Percentiles rank a stretch among this genome's conserved stretches.
These are phyloP conservation scores for Buxus sempervirens DNA, from an alignment of 164 flowering plant genomes.

Conservation along the genomic window DNA sequence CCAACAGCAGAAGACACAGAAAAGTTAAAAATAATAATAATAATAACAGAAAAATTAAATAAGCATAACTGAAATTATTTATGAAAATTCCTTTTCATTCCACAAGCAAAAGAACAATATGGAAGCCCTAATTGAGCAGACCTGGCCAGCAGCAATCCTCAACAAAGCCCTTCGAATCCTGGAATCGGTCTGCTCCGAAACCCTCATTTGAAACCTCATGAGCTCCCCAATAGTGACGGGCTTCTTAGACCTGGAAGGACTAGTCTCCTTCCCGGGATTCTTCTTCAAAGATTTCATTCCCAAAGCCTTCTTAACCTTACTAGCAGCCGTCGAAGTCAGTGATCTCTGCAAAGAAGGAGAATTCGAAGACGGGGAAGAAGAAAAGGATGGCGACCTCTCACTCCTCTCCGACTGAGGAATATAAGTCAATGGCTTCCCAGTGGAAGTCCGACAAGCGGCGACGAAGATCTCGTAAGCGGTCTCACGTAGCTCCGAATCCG, in stretches of 20 bases:
- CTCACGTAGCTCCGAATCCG: slow-evolving; percentile 64
- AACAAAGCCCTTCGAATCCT: slow-evolving; percentile 66
- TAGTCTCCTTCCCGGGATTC: slow-evolving; percentile 25
- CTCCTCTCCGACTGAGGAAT: slow-evolving; percentile 29
- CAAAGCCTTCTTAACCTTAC: slow-evolving; percentile 73
- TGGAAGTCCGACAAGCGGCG: slow-evolving; percentile 64
- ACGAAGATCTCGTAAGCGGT: slow-evolving; percentile 86
- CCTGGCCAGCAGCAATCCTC: slow-evolving; percentile 87
- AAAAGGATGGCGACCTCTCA: slow-evolving; percentile 16
- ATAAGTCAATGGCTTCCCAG: slow-evolving; percentile 62
- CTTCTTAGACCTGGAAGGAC: slow-evolving; percentile 32
- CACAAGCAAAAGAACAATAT: background rate
- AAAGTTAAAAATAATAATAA: background rate
- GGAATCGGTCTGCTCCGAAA: slow-evolving; percentile 76
- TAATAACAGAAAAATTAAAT: slow-evolving; percentile 1
- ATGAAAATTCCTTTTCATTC: background rate
- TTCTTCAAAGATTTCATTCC: slow-evolving; percentile 42
- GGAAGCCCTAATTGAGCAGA: slow-evolving; percentile 11
- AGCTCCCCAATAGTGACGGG: slow-evolving; percentile 65
- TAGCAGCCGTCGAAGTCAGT: slow-evolving; percentile 64
- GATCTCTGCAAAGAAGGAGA: slow-evolving; percentile 58
- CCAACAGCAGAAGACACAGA: background rate
- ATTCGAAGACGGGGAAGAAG: slow-evolving; percentile 13
- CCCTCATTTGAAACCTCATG: slow-evolving; percentile 79
- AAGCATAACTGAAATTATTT: background rate